Percentiles rank a stretch among this genome's conserved stretches.
phyloP scores from a whole-genome alignment of 441 rosid genomes.

The Viola pubescens region DNA sequence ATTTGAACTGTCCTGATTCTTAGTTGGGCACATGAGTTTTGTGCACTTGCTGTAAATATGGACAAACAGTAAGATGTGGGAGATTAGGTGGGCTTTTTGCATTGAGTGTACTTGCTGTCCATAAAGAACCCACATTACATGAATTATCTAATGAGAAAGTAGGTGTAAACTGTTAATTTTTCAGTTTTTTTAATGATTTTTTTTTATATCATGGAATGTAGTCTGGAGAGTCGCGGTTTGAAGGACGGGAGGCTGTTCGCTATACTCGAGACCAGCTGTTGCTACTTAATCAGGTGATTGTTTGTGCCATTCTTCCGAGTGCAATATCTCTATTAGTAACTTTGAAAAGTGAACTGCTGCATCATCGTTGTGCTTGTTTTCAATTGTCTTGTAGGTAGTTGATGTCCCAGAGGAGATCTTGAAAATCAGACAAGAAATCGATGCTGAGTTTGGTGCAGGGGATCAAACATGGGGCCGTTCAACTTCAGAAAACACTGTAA shows the following conservation, averaged over 20 bases:
- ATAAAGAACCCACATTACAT: conserved; percentile 48
- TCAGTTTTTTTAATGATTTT: no score
- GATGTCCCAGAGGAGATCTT: conserved; percentile 63
- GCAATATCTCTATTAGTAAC: background rate
- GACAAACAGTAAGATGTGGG: conserved; percentile 46
- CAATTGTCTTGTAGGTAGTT: conserved; percentile 27
- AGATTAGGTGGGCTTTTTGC: conserved; percentile 54
- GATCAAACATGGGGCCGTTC: conserved; percentile 64
- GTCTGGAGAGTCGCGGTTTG: conserved; percentile 66
- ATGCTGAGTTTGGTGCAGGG: conserved; percentile 67
- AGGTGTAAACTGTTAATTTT: no score
- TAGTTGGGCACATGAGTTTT: conserved; percentile 46
- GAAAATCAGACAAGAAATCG: conserved; percentile 61
- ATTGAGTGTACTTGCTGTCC: conserved; percentile 34
- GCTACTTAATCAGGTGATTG: conserved; percentile 56
- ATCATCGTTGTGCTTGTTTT: no score
- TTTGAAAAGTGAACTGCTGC: no score
- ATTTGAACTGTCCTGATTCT: conserved; percentile 53
- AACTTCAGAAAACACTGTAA: conserved; percentile 37
- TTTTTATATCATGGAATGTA: conserved; percentile 13
- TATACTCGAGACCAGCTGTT: conserved; percentile 69
- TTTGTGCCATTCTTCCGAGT: background rate
- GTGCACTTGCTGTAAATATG: conserved; percentile 68
- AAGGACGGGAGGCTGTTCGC: conserved; percentile 50
- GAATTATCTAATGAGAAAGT: background rate